Conservation (phyloP, 108 stramenopile genomes). For the Discostella stelligeroides region DNA sequence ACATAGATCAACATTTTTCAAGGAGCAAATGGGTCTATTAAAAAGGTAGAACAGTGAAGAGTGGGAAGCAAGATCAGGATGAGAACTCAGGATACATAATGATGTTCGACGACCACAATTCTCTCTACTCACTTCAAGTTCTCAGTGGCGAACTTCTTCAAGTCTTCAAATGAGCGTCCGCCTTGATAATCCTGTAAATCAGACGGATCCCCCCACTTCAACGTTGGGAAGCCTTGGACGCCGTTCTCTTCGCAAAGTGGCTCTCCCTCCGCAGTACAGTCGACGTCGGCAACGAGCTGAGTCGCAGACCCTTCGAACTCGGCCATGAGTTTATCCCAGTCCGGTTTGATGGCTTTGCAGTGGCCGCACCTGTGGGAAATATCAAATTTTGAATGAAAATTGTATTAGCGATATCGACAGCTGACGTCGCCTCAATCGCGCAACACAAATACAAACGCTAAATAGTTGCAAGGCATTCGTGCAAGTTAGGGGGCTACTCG, state of each 20-base stretch:
- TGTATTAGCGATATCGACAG: neutral
- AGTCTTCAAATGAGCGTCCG: constrained; percentile 59
- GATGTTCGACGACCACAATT: neutral
- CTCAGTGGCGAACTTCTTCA: constrained; percentile 72
- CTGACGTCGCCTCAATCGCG: neutral
- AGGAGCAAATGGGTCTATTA: constrained; percentile 50
- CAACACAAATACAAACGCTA: too few species aligned
- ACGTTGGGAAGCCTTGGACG: constrained; percentile 83
- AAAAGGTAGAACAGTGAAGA: neutral
- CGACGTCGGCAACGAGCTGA: constrained; percentile 83
- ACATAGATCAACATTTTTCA: constrained; percentile 64
- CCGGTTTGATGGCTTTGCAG: constrained; percentile 53
- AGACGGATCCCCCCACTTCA: constrained; percentile 73
- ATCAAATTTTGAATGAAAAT: neutral
- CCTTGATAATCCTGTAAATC: constrained; percentile 77
- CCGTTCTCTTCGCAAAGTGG: constrained; percentile 69
- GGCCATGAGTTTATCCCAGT: constrained; percentile 75
- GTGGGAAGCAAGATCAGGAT: neutral
- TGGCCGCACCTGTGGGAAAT: constrained; percentile 45
- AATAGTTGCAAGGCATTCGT: too few species aligned
- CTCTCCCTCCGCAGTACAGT: constrained; percentile 81
- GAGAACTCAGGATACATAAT: neutral
- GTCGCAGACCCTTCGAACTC: constrained; percentile 52
- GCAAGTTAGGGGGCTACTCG: too few species aligned
- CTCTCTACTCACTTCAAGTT: constrained; percentile 55